Evolutionary conservation across 495 filamentous ascomycete genomes (phyloP).

Genomic region (Lasiosphaeriaceae sp.): DNA sequence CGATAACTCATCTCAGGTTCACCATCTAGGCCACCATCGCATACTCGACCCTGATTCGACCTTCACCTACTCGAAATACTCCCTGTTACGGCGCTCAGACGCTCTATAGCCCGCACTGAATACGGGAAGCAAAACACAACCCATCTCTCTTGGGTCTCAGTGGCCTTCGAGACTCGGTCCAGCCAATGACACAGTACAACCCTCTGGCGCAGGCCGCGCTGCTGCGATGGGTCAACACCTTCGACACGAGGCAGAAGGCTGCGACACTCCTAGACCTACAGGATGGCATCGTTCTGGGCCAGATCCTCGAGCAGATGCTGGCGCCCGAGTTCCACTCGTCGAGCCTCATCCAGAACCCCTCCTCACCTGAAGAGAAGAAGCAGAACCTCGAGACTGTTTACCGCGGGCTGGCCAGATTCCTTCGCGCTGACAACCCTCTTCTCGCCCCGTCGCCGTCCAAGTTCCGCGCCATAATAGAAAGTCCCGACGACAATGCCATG

Average conservation of each 20-base stretch:
- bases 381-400: conserved; percentile 66
- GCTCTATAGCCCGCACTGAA: neutral
- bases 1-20: neutral
- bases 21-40: neutral
- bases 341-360: conserved; percentile 60
- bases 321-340: conserved; percentile 59
- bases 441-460: conserved; percentile 31
- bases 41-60: neutral
- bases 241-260: conserved; percentile 30
- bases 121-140: conserved; percentile 3
- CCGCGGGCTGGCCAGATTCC: conserved; percentile 62
- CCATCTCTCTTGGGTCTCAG: too few relatives aligned
- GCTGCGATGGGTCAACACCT: conserved; percentile 43
- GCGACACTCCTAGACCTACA: conserved; percentile 56
- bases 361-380: conserved; percentile 52
- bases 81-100: too few relatives aligned
- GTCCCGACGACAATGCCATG: conserved; percentile 32
- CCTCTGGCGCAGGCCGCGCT: conserved; percentile 34
- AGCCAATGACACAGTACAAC: conserved; percentile 27
- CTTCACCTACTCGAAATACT: too few relatives aligned
- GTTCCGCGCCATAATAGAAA: conserved; percentile 36
- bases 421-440: conserved; percentile 39
- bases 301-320: conserved; percentile 58
- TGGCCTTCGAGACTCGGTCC: neutral
- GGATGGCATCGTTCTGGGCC: conserved; percentile 72